Percentiles rank a stretch among this genome's conserved stretches.
Conservation (phyloP, 1,284 basidiomycete species). For the Rhodotorula sp. region DNA sequence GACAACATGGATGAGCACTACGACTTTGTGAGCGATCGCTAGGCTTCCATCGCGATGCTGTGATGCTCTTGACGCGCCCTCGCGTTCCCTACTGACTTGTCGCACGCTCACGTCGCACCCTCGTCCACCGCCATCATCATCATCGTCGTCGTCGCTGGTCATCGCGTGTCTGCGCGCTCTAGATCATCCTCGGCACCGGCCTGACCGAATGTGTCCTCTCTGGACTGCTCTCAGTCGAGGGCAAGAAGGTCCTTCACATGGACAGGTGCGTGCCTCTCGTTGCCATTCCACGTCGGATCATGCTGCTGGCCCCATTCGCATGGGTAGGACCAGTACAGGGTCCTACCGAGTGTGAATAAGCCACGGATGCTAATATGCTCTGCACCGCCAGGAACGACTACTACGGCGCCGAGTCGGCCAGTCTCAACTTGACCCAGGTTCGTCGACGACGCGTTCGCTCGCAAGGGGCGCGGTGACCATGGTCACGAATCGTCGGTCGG, state of each 20-base stretch:
- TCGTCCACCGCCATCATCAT: neutral
- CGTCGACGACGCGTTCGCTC: slow-evolving; percentile 35
- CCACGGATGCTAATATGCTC: neutral
- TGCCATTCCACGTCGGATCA: neutral
- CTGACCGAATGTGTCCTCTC: slow-evolving; percentile 98
- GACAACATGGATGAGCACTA: slow-evolving; percentile 41
- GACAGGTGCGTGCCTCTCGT: slow-evolving; percentile 58
- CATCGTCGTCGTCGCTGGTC: neutral
- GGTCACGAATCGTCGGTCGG: neutral
- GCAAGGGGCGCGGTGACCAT: too few relatives aligned
- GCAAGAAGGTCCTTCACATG: slow-evolving; percentile 99
- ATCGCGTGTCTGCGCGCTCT: neutral
- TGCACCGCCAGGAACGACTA: slow-evolving; percentile 74
- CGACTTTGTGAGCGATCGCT: slow-evolving; percentile 28
- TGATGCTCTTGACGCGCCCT: too few relatives aligned
- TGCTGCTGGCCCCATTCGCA: neutral
- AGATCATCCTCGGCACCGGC: slow-evolving; percentile 70
- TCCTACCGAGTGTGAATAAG: neutral
- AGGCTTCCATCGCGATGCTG: too few relatives aligned
- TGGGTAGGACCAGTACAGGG: neutral
- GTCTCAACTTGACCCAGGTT: slow-evolving; percentile 95
- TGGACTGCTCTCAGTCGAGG: slow-evolving; percentile 93
- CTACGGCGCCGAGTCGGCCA: slow-evolving; percentile 97
- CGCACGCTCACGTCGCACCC: neutral
- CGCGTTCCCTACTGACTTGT: too few relatives aligned